Base-by-base conservation (phyloP, 768 basidiomycete genomes). In the Rhodotorula graminis region DNA sequence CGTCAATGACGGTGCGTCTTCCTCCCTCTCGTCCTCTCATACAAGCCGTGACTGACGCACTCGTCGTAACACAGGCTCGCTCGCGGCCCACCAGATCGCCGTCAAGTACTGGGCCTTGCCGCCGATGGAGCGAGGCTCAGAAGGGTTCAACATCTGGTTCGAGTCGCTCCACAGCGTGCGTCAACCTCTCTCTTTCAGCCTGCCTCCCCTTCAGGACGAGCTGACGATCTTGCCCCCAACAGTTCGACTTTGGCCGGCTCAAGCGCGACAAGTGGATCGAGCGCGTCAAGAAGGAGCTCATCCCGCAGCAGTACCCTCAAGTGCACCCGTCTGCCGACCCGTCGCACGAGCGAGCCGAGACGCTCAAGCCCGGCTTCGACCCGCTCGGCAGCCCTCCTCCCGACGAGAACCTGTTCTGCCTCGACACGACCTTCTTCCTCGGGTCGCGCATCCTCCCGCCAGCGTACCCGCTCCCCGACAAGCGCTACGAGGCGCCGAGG, bases 371-470 rank as follows among this genome's bases (percentile, higher is more conserved):
- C 1, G 71, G 71, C 27, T 76, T 76, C 66, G 62, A 64, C 44
- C 68, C 69, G 15, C 40, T 31, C 47, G 31, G 49, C 23, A 42
- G 3, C 25, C 44, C 52, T 2, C 55, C 59, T 2, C 75, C 75
- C 1, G 6, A 23, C 18, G 75, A 76, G n/a, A 47, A 65, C 27
- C n/a, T 72, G 7, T 44, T 76, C 58, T 76, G 75, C 65, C 60
- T 72, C 69, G 75, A 76, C 59, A 76, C 65, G 49, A 65, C 71
- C 10, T 71, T 76, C 44, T 76, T 76, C 64, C 14, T 73, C 47
- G 69, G 65, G 0, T 59, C 75, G n/a, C 69, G 71, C 47, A 61
- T 75, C 49, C 64, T 72, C 46, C 67, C 55, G 21, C 67, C 67
- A 0, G 67, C 70, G 33, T 66, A 50, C 44, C 64, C 67, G 0